Percentiles rank a stretch among this genome's conserved stretches.
phyloP scores from a whole-genome alignment of 352 stramenopile species.

The Globisporangium spinosum region DNA sequence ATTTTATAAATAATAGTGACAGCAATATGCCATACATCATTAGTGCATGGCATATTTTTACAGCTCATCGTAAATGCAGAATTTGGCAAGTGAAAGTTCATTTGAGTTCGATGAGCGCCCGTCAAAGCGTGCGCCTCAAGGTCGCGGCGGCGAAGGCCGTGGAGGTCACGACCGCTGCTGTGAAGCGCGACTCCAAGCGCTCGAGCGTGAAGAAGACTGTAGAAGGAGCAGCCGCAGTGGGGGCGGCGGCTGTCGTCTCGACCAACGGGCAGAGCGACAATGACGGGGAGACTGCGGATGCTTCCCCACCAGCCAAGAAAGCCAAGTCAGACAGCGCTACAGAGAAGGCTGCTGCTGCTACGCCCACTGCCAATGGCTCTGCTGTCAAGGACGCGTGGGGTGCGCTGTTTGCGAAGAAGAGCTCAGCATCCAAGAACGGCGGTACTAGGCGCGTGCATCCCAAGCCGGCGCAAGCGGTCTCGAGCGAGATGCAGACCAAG shows the following conservation, averaged over 20 bases:
- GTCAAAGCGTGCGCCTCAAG: conserved; percentile 37
- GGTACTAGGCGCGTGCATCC: conserved; percentile 13
- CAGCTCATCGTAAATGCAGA: too few relatives aligned
- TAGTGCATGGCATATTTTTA: too few relatives aligned
- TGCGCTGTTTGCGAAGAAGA: conserved; percentile 31
- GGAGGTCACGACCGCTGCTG: conserved; percentile 3
- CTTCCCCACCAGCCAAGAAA: conserved; percentile 5
- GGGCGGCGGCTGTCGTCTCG: not conserved
- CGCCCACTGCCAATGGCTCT: not conserved
- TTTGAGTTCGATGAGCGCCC: conserved; percentile 17
- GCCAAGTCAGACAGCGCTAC: not conserved
- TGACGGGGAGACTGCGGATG: not conserved
- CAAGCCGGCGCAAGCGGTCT: conserved; percentile 24
- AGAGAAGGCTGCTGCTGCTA: not conserved
- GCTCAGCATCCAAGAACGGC: not conserved
- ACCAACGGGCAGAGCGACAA: not conserved
- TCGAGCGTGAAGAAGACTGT: conserved; percentile 9
- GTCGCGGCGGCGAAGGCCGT: conserved; percentile 23
- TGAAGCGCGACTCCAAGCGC: not conserved
- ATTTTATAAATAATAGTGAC: too few relatives aligned
- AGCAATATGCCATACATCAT: too few relatives aligned
- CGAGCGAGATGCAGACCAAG: conserved; percentile 36
- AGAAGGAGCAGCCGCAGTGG: not conserved
- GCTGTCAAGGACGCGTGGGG: conserved; percentile 36
- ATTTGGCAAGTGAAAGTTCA: not conserved